These are phyloP conservation scores for Helichrysum umbraculigerum DNA, from an alignment of 129 eudicot species.

Conservation along the genomic window DNA sequence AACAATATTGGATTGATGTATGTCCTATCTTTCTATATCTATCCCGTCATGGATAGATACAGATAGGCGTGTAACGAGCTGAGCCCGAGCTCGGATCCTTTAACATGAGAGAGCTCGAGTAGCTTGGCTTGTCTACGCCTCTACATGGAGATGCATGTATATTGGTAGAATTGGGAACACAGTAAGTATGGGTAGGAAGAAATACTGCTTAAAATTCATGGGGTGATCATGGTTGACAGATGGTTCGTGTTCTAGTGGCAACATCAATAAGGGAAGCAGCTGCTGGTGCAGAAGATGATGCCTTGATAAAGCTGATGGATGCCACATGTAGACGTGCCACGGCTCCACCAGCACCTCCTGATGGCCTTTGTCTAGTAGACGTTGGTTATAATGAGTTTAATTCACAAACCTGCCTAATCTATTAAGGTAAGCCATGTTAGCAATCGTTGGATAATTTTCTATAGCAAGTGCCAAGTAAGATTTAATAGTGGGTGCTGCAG, in stretches of 20 bases:
- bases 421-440: conserved; percentile 28
- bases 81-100: background rate
- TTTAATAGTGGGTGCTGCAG: background rate
- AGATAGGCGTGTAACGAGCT: background rate
- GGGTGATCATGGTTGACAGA: conserved; percentile 43
- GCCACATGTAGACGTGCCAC: conserved; percentile 98
- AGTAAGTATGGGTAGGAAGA: background rate
- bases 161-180: background rate
- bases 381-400: conserved; percentile 84
- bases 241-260: conserved; percentile 98
- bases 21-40: background rate
- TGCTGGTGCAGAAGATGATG: conserved; percentile 94
- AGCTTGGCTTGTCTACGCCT: too few relatives aligned
- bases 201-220: conserved; percentile 6
- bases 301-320: conserved; percentile 81
- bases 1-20: background rate
- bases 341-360: conserved; percentile 98
- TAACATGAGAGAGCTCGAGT: too few relatives aligned
- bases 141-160: background rate
- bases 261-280: conserved; percentile 94
- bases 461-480: background rate
- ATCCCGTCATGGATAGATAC: conserved; percentile 1
- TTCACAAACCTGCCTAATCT: conserved; percentile 49
- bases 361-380: conserved; percentile 93
- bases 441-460: background rate